Conservation (phyloP, 768 basidiomycete species). For the Leccinum subgranulosum region DNA sequence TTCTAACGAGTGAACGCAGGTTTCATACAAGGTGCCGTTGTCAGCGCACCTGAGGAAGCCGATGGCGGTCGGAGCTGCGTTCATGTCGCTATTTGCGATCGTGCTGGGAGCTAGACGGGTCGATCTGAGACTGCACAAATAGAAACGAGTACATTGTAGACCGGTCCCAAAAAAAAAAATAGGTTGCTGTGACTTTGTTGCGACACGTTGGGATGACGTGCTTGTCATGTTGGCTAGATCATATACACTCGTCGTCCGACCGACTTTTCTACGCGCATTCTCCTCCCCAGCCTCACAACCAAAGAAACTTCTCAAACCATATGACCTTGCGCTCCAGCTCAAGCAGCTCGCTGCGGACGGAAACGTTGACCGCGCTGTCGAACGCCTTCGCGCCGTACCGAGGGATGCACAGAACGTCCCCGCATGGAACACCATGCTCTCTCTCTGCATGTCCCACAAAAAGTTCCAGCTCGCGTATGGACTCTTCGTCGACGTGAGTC, state of each 20-base stretch:
- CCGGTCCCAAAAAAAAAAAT: background rate
- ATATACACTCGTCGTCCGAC: background rate
- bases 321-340: constrained; percentile 57
- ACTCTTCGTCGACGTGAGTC: constrained; percentile 66
- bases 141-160: constrained; percentile 1
- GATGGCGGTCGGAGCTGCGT: constrained; percentile 67
- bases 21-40: constrained; percentile 81
- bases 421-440: constrained; percentile 80
- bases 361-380: constrained; percentile 59
- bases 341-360: constrained; percentile 54
- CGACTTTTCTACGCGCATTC: constrained; percentile 2
- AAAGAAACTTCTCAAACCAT: constrained; percentile 51
- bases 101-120: constrained; percentile 47
- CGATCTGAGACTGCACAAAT: constrained; percentile 47
- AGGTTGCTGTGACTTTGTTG: background rate
- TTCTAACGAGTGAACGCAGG: constrained; percentile 43
- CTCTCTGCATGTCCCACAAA: constrained; percentile 54
- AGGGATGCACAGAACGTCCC: constrained; percentile 69
- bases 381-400: constrained; percentile 65
- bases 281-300: background rate
- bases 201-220: constrained; percentile 4
- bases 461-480: constrained; percentile 58
- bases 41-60: constrained; percentile 88
- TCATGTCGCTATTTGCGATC: constrained; percentile 61
- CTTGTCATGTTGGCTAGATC: constrained; percentile 16